Evolutionary conservation across 768 basidiomycete genomes (phyloP).

Genomic region (Phaffia australis): DNA sequence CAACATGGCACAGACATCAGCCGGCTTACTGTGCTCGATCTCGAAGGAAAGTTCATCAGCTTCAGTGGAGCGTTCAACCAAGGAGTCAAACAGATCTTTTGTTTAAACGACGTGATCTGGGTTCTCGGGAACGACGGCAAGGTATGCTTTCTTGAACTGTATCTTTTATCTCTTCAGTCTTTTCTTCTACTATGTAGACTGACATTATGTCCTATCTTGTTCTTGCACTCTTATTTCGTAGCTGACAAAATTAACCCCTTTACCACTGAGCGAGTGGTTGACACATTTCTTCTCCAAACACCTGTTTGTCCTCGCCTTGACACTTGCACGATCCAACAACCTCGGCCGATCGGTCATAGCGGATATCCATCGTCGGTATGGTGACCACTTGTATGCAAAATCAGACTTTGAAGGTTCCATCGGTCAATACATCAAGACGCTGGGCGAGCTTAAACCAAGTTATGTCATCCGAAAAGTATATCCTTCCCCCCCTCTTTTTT

Average conservation of each 20-base stretch:
- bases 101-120: conserved; percentile 69
- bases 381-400: conserved; percentile 80
- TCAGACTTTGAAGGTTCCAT: conserved; percentile 88
- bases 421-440: conserved; percentile 81
- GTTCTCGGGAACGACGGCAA: conserved; percentile 45
- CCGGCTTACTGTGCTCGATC: conserved; percentile 49
- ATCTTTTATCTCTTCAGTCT: not conserved
- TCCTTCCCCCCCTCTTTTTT: conserved; percentile 9
- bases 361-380: conserved; percentile 80
- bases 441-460: conserved; percentile 79
- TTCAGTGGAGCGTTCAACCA: conserved; percentile 69
- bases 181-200: no score
- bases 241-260: not conserved
- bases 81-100: conserved; percentile 72
- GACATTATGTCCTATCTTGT: not conserved
- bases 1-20: conserved; percentile 15
- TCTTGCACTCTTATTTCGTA: not conserved
- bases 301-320: conserved; percentile 64
- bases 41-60: conserved; percentile 80
- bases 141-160: not conserved
- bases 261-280: not conserved
- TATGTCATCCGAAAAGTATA: conserved; percentile 91
- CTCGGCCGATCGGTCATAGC: conserved; percentile 64
- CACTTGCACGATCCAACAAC: conserved; percentile 66
- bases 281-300: conserved; percentile 19